Conservation (phyloP, 78 protist genomes). For the Blattamonas nauphoetae region DNA sequence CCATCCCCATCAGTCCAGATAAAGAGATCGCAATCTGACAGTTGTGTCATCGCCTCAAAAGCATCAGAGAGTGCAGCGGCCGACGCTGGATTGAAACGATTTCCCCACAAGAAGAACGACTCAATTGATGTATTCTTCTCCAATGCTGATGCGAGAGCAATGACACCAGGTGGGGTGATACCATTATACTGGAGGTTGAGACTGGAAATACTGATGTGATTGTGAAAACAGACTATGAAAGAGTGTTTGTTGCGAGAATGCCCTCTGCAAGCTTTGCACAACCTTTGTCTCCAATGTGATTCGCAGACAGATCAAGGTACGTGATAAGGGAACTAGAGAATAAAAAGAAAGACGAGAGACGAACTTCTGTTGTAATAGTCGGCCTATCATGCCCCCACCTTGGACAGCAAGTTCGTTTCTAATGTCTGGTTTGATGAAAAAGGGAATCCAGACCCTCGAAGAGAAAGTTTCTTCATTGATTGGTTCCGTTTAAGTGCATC, state of each 20-base stretch:
- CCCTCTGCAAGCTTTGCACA: background rate
- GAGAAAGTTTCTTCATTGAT: background rate
- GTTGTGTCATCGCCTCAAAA: no score
- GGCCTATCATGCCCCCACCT: background rate
- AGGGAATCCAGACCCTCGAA: background rate
- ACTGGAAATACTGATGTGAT: background rate
- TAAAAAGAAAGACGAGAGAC: background rate
- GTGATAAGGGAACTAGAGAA: background rate
- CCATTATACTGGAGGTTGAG: background rate
- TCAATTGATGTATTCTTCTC: background rate
- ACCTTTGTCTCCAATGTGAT: background rate
- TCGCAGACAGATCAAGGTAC: background rate
- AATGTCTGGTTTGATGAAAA: background rate
- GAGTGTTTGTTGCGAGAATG: background rate
- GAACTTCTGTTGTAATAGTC: background rate
- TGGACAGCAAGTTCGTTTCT: background rate
- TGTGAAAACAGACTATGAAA: background rate
- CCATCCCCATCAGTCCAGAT: no score
- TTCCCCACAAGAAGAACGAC: background rate
- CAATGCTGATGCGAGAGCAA: background rate
- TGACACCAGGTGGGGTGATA: background rate
- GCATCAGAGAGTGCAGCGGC: no score
- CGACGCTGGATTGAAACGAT: background rate
- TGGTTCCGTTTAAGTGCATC: background rate
- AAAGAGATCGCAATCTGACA: no score